phyloP scores from a whole-genome alignment of 805 yeast genomes.

The Jamesozyma piceae region DNA sequence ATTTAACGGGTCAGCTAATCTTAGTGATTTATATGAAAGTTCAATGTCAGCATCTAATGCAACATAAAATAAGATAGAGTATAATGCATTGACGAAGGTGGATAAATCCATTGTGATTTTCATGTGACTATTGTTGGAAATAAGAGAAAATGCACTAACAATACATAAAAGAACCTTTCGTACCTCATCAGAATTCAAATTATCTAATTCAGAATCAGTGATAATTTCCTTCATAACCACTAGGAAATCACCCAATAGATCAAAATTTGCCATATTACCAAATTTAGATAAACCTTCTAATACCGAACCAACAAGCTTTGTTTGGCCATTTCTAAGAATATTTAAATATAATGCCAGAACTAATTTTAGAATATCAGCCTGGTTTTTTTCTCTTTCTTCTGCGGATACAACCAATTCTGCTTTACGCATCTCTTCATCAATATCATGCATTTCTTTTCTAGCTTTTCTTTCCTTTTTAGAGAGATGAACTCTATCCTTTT shows the following conservation, averaged over 20 bases:
- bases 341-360: conserved; percentile 69
- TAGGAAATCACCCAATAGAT: conserved; percentile 82
- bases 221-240: conserved; percentile 82
- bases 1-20: conserved; percentile 69
- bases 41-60: conserved; percentile 78
- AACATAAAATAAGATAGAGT: conserved; percentile 55
- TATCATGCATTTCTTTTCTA: conserved; percentile 74
- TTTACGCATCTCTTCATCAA: conserved; percentile 78
- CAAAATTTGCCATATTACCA: conserved; percentile 89
- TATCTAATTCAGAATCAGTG: conserved; percentile 40
- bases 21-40: conserved; percentile 68
- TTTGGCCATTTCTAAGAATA: conserved; percentile 54
- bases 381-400: conserved; percentile 78
- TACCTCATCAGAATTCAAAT: conserved; percentile 40
- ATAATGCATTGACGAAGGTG: conserved; percentile 67
- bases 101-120: conserved; percentile 76
- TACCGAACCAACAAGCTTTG: conserved; percentile 70
- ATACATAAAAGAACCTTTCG: conserved; percentile 75
- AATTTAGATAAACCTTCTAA: conserved; percentile 84
- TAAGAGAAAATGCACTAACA: conserved; percentile 81
- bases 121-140: conserved; percentile 62
- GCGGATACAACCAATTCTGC: conserved; percentile 85
- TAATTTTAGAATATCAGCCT: conserved; percentile 71
- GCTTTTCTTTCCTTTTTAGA: conserved; percentile 85
- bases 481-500: conserved; percentile 83